Evolutionary conservation across 257 asterid genomes (phyloP).

Genomic region (Scutellaria baicalensis): DNA sequence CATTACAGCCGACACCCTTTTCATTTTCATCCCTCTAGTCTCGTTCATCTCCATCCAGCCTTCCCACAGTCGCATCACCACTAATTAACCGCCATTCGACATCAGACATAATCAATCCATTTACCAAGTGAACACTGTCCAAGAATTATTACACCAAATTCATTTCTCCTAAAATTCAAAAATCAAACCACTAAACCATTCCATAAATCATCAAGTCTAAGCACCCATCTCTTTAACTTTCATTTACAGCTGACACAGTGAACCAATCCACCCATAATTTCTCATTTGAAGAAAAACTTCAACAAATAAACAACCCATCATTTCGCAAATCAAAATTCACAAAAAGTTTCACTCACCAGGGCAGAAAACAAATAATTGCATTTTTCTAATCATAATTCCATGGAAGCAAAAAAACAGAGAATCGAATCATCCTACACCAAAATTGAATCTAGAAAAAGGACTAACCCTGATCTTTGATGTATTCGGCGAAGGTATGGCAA

Average conservation of each 20-base stretch:
- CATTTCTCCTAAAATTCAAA: neutral
- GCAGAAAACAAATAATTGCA: neutral
- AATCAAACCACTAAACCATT: neutral
- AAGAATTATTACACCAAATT: neutral
- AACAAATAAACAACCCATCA: neutral
- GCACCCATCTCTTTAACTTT: no score
- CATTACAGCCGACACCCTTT: neutral
- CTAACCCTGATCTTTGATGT: slow-evolving; percentile 74
- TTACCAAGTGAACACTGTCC: neutral
- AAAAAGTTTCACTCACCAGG: neutral
- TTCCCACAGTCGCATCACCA: no score
- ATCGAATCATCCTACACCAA: neutral
- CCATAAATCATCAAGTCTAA: neutral
- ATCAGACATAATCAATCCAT: no score
- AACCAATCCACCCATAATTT: no score
- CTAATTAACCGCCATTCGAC: neutral
- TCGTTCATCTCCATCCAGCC: neutral
- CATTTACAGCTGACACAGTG: no score
- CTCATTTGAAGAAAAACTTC: no score
- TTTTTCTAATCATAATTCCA: no score
- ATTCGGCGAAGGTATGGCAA: slow-evolving; percentile 76
- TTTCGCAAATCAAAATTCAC: neutral
- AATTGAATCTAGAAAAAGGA: neutral
- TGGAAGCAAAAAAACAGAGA: no score
- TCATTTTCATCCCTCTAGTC: neutral